phyloP scores from a whole-genome alignment of 2,329 filamentous ascomycete species.

The Chrysosphaeria jannelii region DNA sequence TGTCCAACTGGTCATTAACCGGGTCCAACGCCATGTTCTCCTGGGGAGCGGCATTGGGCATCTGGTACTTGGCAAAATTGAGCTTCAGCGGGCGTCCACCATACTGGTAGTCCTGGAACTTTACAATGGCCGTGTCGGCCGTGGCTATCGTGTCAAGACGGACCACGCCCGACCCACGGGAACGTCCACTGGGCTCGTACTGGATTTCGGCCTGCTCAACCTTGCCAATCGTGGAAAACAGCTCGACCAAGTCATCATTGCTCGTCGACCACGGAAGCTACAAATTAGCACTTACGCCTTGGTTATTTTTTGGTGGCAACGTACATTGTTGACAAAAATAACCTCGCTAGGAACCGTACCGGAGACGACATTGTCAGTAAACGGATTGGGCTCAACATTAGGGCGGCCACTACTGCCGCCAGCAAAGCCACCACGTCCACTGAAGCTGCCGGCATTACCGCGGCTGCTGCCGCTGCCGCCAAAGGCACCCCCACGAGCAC shows the following conservation, averaged over 20 bases:
- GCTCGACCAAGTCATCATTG: slow-evolving; percentile 85
- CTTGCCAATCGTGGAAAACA: slow-evolving; percentile 94
- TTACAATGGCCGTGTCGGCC: slow-evolving; percentile 78
- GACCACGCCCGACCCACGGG: slow-evolving; percentile 85
- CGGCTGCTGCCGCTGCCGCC: slow-evolving; percentile 31
- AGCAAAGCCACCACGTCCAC: slow-evolving; percentile 18
- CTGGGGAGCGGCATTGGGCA: slow-evolving; percentile 10
- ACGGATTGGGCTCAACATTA: slow-evolving; percentile 36
- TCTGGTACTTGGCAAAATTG: slow-evolving; percentile 70
- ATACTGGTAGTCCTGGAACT: slow-evolving; percentile 95
- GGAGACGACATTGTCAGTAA: slow-evolving; percentile 74
- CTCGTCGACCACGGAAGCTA: slow-evolving; percentile 96
- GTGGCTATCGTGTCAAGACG: slow-evolving; percentile 62
- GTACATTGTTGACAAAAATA: slow-evolving; percentile 93
- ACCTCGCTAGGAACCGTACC: slow-evolving; percentile 56
- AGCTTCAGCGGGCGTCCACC: slow-evolving; percentile 80
- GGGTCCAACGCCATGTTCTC: slow-evolving; percentile 66
- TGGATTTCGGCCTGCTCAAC: slow-evolving; percentile 98
- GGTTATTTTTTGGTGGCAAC: slow-evolving; percentile 10
- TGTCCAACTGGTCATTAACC: slow-evolving; percentile 34
- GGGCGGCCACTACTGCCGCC: slow-evolving; percentile 20
- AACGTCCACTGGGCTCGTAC: slow-evolving; percentile 88
- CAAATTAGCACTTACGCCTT: slow-evolving; percentile 2
- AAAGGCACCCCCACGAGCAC: slow-evolving; percentile 19
- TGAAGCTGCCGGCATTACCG: slow-evolving; percentile 24